Base-by-base conservation (phyloP, 805 yeast genomes). In the Blastobotrys mokoenaii region DNA sequence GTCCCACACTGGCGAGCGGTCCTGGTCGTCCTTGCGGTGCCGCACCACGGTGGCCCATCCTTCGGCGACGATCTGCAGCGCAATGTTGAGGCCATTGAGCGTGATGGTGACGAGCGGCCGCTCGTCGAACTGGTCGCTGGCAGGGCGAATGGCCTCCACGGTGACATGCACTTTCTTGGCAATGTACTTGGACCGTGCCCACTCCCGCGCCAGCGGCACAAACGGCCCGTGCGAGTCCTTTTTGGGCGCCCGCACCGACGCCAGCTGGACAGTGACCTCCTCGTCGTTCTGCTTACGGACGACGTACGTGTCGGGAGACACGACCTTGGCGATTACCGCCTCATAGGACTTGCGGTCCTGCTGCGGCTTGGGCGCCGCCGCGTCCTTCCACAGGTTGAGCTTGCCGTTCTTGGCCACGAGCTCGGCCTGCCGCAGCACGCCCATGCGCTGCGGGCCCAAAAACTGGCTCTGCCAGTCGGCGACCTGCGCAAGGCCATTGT, bases 1-100 rank as follows among this genome's bases (percentile, higher is more conserved):
- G 58, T 86, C 95, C 90, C 95, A 85, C 54, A 78, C 74, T 29
- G 79, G 72, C 1, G 93, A 79, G 53, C 85, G 72, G 56, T 80
- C 85, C 34, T 72, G 71, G 10, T 72, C 65, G 39, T 81, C 84
- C 63, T 80, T 80, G 59, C 81, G 79, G 65, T 84, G 94, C 59
- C 77, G 78, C 47, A 84, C 72, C 18, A 85, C 95, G n/a, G 82
- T 67, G 12, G 89, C 94, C 62, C 68, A 77, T 6, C 96, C 96
- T 47, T 66, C 70, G 25, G 70, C 62, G 15, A 86, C 82, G 43
- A 86, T 60, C 29, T 67, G 54, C 53, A 78, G 76, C 6, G 85
- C 76, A 33, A 86, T 67, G 57, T 84, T 84, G 38, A 66, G 64
- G 32, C 76, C 77, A 43, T 75, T 79, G 30, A 69, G 63, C 32